Base-by-base conservation (phyloP, 768 basidiomycete genomes). In the Hericium rajendrae region DNA sequence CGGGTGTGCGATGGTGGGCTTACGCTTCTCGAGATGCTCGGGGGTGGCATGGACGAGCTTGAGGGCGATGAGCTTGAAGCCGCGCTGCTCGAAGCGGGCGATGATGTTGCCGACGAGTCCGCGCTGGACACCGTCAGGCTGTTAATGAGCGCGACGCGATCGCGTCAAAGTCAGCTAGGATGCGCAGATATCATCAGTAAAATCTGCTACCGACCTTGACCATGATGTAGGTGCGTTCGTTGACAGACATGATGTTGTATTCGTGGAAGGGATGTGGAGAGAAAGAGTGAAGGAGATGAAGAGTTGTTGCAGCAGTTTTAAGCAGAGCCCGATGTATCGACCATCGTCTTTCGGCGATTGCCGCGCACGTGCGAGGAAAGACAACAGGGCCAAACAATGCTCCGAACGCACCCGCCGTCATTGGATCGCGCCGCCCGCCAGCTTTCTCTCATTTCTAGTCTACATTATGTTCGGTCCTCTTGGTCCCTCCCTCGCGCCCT, bases 81-180 rank as follows among this genome's bases (percentile, higher is more conserved):
- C 97, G 65, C 95, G 92, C 78, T 88, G 85, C 83, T 99, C 97
- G 75, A 99, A 98, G 67, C 95, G 84, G 69, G 80, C 67, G 74
- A 95, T 91, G 84, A 98, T 97, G 77, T 92, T 86, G 71, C 92
- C 95, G 71, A 94, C 79, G 74, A 97, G 88, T 65, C 80, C 85
- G 67, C 97, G 90, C 76, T 97, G 93, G 78, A 99, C 97, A 73
- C 95, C 97, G 76, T 99, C 97, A 67, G 97, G 97, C 94, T 97
- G 57, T 32, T 32, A 32, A 38, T 28, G 55, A 52, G n/a, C 48
- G 57, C 46, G 49, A 41, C 11, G 43, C 24, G 55, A 24, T 22
- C 48, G 15, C 43, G 43, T 46, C 43, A 26, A 37, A 22, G 51
- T 28, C 18, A 43, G 53, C 53, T 56, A 56, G 59, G 53, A 28